Percentiles rank a stretch among this genome's conserved stretches.
Evolutionary conservation across 495 filamentous ascomycete genomes (phyloP).

Genomic region (Halenospora varia): DNA sequence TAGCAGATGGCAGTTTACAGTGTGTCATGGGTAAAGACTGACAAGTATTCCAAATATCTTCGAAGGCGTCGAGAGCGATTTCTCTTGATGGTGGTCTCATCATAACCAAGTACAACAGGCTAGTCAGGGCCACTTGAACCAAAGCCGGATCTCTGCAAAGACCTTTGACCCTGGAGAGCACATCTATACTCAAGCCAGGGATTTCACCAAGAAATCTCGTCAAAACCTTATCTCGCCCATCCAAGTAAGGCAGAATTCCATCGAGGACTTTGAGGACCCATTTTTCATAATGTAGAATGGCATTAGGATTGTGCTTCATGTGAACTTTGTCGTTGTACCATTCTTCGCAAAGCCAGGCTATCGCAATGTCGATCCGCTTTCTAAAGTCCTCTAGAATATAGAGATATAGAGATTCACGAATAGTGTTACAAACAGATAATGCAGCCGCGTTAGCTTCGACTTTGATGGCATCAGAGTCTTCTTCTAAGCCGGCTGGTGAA

Average conservation of each 20-base stretch:
- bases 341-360: conserved; percentile 93
- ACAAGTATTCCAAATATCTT: conserved; percentile 84
- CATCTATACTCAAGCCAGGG: conserved; percentile 64
- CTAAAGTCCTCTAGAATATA: conserved; percentile 92
- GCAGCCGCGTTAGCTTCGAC: conserved; percentile 37
- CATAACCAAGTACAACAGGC: conserved; percentile 70
- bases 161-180: conserved; percentile 71
- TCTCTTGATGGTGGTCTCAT: conserved; percentile 80
- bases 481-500: conserved; percentile 62
- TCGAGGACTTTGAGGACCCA: conserved; percentile 80
- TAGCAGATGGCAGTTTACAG: no score
- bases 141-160: conserved; percentile 85
- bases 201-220: conserved; percentile 91
- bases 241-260: conserved; percentile 81
- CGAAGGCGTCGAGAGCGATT: conserved; percentile 74
- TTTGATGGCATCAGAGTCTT: conserved; percentile 41
- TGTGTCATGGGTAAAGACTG: no score
- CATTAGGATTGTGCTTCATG: conserved; percentile 38
- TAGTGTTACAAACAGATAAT: conserved; percentile 51
- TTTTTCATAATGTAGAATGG: conserved; percentile 66
- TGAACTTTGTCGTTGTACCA: conserved; percentile 89
- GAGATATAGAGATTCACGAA: conserved; percentile 73
- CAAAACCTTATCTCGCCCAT: conserved; percentile 74
- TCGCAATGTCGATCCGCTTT: conserved; percentile 76
- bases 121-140: conserved; percentile 44